phyloP scores from a whole-genome alignment of 2,329 filamentous ascomycete species.

The Exophiala sideris region DNA sequence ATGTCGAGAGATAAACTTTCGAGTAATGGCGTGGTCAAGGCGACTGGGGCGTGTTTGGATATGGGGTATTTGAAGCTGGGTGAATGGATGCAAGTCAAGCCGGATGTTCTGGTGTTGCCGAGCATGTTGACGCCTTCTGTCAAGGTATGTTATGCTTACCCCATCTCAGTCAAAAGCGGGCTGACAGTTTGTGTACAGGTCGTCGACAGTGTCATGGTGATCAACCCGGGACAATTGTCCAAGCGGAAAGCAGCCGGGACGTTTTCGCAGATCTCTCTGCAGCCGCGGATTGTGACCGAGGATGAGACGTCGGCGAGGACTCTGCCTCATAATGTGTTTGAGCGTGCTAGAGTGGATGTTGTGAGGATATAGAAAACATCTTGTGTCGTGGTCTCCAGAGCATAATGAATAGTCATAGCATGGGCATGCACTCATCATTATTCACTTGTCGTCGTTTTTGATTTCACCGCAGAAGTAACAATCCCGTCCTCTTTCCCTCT shows the following conservation, averaged over 20 bases:
- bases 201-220: constrained; percentile 80
- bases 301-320: constrained; percentile 57
- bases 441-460: background rate
- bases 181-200: constrained; percentile 56
- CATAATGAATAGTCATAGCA: background rate
- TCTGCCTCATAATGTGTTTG: constrained; percentile 72
- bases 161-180: background rate
- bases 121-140: constrained; percentile 82
- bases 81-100: constrained; percentile 82
- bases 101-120: constrained; percentile 79
- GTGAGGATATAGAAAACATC: constrained; percentile 60
- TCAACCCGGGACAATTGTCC: constrained; percentile 85
- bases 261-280: constrained; percentile 74
- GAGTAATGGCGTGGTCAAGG: constrained; percentile 60
- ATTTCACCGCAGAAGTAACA: constrained; percentile 22
- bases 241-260: constrained; percentile 83
- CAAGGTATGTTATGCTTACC: constrained; percentile 58
- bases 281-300: constrained; percentile 60
- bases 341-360: constrained; percentile 83
- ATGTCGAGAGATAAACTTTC: constrained; percentile 65
- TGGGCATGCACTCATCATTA: background rate
- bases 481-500: constrained; percentile 13
- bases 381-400: background rate
- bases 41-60: constrained; percentile 76
- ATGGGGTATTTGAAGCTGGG: constrained; percentile 80